phyloP scores from a whole-genome alignment of 106 monocot species.

The Triglochin maritima region DNA sequence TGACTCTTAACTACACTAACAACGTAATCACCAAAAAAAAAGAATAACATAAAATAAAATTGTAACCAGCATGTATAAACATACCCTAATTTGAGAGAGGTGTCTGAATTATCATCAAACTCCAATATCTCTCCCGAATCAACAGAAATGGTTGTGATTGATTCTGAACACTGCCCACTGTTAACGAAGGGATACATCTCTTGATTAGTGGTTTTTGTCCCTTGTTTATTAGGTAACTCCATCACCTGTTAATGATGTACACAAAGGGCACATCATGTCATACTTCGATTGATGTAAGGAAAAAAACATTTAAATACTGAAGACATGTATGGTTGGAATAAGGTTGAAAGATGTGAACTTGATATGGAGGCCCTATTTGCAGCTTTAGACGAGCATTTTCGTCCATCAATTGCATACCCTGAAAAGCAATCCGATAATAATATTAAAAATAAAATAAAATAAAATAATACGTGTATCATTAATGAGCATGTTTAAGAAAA shows the following conservation, averaged over 20 bases:
- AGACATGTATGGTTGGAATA: neutral
- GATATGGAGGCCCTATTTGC: constrained; percentile 21
- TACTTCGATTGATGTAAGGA: neutral
- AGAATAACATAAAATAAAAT: too few species aligned
- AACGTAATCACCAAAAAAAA: too few species aligned
- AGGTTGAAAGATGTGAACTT: neutral
- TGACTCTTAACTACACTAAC: too few species aligned
- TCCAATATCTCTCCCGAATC: neutral
- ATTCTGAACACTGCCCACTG: neutral
- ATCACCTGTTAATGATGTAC: neutral
- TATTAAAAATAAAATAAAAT: too few species aligned
- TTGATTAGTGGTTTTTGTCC: neutral
- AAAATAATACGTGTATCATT: neutral
- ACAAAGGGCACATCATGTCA: neutral
- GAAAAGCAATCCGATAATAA: neutral
- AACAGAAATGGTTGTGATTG: neutral
- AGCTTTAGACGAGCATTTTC: constrained; percentile 39
- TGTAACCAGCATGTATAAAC: neutral
- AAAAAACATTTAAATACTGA: neutral
- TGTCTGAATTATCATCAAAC: neutral
- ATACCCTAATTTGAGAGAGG: constrained; percentile 2
- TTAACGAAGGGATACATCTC: neutral
- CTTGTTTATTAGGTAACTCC: neutral
- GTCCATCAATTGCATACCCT: constrained; percentile 49
- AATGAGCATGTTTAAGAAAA: neutral